Evolutionary conservation across 208 protist genomes (phyloP).

Genomic region (Wallacemonas sp.): DNA sequence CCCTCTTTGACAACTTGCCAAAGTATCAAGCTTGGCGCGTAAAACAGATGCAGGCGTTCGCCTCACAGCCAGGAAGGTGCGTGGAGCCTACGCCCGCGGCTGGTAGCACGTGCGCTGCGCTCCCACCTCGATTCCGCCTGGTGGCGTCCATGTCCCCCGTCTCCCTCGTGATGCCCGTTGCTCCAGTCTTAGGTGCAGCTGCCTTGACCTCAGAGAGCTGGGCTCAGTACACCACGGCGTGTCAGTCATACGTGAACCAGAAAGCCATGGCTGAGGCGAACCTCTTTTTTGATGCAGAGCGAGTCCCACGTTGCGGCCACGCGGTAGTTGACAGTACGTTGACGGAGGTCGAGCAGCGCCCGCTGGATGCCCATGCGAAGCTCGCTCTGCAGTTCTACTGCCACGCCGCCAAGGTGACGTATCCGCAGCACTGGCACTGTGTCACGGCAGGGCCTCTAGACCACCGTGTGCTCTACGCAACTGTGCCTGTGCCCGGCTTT

Average conservation of each 20-base stretch:
- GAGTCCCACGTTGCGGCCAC: constrained; percentile 68
- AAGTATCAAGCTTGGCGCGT: constrained; percentile 75
- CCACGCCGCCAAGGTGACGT: constrained; percentile 16
- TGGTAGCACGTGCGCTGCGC: too few relatives aligned
- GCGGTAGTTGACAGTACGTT: constrained; percentile 59
- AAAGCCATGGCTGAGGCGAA: constrained; percentile 45
- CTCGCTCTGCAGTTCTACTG: constrained; percentile 53
- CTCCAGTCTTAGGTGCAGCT: not conserved
- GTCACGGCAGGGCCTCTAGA: constrained; percentile 47
- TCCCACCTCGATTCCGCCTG: constrained; percentile 19
- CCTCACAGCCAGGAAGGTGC: not conserved
- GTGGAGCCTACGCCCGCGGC: too few relatives aligned
- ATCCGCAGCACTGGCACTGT: constrained; percentile 39
- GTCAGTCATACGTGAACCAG: constrained; percentile 53
- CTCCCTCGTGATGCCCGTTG: not conserved
- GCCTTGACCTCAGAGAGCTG: constrained; percentile 26
- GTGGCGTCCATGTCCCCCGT: constrained; percentile 16
- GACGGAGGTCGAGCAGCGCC: constrained; percentile 45
- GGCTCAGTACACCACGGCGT: constrained; percentile 66
- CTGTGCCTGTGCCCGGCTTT: constrained; percentile 64
- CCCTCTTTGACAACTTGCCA: constrained; percentile 84
- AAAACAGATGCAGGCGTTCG: constrained; percentile 31
- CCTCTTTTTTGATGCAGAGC: constrained; percentile 55
- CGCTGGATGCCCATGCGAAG: constrained; percentile 42
- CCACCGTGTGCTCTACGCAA: constrained; percentile 55